Conservation (phyloP, 176 grass and related monocot species). For the Oropetium thomaeum region DNA sequence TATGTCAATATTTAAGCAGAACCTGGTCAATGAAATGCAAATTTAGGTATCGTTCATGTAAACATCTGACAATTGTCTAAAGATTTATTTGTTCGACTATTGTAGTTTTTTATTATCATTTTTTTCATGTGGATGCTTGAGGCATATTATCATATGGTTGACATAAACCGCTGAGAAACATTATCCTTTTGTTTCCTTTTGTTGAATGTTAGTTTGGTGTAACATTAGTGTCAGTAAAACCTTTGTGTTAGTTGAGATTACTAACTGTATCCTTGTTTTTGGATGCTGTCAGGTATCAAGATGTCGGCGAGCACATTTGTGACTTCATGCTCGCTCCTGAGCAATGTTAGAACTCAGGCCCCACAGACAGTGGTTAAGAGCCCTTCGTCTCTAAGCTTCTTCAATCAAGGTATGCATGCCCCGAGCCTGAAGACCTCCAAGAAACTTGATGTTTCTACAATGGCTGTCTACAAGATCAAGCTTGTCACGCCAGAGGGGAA, state of each 20-base stretch:
- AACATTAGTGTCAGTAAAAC: background rate
- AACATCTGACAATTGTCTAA: background rate
- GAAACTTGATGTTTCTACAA: conserved; percentile 45
- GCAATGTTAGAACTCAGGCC: conserved; percentile 35
- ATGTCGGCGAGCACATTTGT: conserved; percentile 54
- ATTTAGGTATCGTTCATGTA: background rate
- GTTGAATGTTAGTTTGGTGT: background rate
- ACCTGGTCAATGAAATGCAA: background rate
- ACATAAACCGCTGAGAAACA: too few species aligned
- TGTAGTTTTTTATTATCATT: background rate
- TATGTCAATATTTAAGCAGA: background rate
- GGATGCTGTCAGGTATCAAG: conserved; percentile 24
- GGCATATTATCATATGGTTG: too few species aligned
- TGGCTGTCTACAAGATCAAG: conserved; percentile 81
- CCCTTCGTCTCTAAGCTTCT: conserved; percentile 46
- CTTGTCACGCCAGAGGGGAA: conserved; percentile 55
- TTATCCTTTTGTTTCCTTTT: background rate
- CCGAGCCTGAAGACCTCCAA: conserved; percentile 42
- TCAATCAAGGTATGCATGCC: conserved; percentile 32
- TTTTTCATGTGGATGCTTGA: background rate
- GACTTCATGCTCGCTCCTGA: conserved; percentile 22
- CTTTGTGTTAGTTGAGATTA: background rate
- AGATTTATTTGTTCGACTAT: background rate
- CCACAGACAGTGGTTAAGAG: conserved; percentile 26
- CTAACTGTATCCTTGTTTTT: conserved; percentile 3